A percentile compares a stretch with the other conserved stretches of the same genome.
phyloP scores from a whole-genome alignment of 768 basidiomycete species.

The Lactifluus piperatus region DNA sequence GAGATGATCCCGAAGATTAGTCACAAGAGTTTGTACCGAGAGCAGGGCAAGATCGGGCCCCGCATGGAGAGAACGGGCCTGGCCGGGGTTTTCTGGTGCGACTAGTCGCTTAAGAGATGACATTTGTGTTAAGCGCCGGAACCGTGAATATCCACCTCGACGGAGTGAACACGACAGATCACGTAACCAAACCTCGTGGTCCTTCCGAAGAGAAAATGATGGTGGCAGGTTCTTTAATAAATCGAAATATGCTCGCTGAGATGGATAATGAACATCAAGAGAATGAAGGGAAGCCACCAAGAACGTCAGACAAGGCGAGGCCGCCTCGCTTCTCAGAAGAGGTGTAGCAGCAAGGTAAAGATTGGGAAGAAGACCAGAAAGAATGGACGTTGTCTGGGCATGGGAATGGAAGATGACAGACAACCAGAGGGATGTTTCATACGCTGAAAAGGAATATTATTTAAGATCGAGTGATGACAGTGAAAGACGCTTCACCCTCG shows the following conservation, averaged over 20 bases:
- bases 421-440: conserved; percentile 64
- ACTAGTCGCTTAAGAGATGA: not conserved
- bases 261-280: conserved; percentile 52
- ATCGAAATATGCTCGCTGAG: conserved; percentile 48
- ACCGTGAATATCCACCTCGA: conserved; percentile 3
- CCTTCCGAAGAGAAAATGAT: conserved; percentile 32
- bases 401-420: conserved; percentile 54
- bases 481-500: conserved; percentile 44
- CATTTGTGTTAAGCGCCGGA: conserved; percentile 5
- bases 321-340: conserved; percentile 20
- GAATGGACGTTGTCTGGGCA: conserved; percentile 51
- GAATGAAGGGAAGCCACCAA: conserved; percentile 51
- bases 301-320: conserved; percentile 24
- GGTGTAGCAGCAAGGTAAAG: conserved; percentile 31
- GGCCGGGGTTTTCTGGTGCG: not conserved
- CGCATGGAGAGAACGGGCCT: not conserved
- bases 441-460: conserved; percentile 36
- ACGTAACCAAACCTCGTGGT: conserved; percentile 42
- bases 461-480: not conserved
- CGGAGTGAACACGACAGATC: conserved; percentile 42
- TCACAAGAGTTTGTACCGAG: conserved; percentile 8
- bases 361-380: conserved; percentile 48
- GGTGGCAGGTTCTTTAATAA: conserved; percentile 35
- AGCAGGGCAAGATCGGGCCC: conserved; percentile 8
- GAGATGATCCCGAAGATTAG: conserved; percentile 5